Base-by-base conservation (phyloP, 345 rosid species). In the Xanthoceras sorbifolium region DNA sequence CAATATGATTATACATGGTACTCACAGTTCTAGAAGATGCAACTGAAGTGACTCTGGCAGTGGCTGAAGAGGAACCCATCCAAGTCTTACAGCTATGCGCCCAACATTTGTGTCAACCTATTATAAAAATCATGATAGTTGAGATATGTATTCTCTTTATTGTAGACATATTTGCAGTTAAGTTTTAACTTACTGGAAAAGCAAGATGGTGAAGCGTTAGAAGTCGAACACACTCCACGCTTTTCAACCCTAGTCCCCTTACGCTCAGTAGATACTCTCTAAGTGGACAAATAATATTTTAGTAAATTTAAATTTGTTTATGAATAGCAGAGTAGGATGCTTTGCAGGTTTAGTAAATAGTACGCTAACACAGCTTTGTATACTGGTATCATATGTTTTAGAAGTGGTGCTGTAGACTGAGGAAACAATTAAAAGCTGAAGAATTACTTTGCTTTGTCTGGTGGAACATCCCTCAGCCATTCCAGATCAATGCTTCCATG, bases 51-150 rank as follows among this genome's bases (percentile, higher is more conserved):
- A 94, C 88, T 94, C 99, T 0, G 99, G 99, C 61, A 97, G 87
- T 17, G 99, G 98, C 76, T 92, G 95, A 59, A 97, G 90, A 2
- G 99, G 99, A 64, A 97, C 99, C 99, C 99, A 97, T 80, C 99
- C 99, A 34, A 97, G 85, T 77, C 99, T 86, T 73, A 97, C 99
- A 11, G 98, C 98, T 79, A 97, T 97, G 9, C 98, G 92, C 18
- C 99, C 99, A 77, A 97, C 99, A 86, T 97, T 97, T 11, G 98
- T 97, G 90, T 97, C 99, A 75, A 97, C 99, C 99, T 97, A 83
- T 76, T 67, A 84, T 57, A 57, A 77, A 50, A 64, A 59, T 70
- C 9, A 22, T 36, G 54, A 48, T 59, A 63, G 34, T 67, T 82
- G 66, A 63, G 70, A 82, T 64, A 64, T 71, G 63, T n/a, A n/a